Evolutionary conservation across 768 basidiomycete genomes (phyloP), one percentile per base, ranked within the genome.

Genomic region (Lactarius evosmus): DNA sequence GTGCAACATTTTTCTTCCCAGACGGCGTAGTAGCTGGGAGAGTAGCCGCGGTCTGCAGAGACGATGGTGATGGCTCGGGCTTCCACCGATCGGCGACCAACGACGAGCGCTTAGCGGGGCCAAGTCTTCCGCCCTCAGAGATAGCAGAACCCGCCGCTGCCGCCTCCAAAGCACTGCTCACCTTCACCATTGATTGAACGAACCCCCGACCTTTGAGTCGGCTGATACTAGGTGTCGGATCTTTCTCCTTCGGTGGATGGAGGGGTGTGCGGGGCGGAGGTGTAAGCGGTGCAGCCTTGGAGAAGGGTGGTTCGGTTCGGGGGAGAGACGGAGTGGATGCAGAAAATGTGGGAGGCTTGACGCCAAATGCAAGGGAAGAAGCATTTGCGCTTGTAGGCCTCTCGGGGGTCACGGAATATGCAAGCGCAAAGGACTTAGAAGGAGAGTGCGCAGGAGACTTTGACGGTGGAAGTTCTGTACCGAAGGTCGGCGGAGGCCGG

Each of bases 171-270:
- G 82, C 78, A 19, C 81, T 77, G 69, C 84, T 90, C 53, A 80
- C 86, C 74, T 88, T 86, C 36, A 94, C 87, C 77, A 91, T 85
- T 66, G 82, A 90, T 73, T 90, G 87, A 2, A 94, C 92, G 71
- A 94, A 93, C 4, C 92, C 92, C 44, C 92, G 85, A 22, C 92
- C 92, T 70, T 93, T 86, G 19, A 94, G 75, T 64, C 91, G 78
- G 65, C 89, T 93, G 34, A 93, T 83, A 72, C 89, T 92, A 0
- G 92, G 92, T 2, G 90, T 91, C 4, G 83, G 83, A 51, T 91
- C 90, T 72, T 92, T 93, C 57, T 79, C 73, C 4, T 79, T 71
- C 9, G 83, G 75, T 2, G 78, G 76, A 51, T 83, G 85, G 30
- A 86, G 75, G 19, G 5, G 82, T 83, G 19, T 84, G 82, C 4